Evolutionary conservation across 768 basidiomycete genomes (phyloP).

Genomic region (Rhodotorula taiwanensis): DNA sequence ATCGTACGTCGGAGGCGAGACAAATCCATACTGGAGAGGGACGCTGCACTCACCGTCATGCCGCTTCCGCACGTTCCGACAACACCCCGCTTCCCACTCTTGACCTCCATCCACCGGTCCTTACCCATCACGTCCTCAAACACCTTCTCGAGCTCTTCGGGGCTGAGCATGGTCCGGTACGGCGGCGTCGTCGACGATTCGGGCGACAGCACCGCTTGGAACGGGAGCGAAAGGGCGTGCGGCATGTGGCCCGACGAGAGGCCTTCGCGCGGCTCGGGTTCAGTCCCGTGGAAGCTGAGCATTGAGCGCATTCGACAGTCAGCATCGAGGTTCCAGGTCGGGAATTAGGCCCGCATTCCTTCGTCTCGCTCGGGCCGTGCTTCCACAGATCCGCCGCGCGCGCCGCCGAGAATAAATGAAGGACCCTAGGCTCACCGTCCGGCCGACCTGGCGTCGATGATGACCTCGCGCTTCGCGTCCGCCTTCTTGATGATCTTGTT

Average conservation of each 20-base stretch:
- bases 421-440: constrained; percentile 55
- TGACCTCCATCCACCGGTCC: constrained; percentile 48
- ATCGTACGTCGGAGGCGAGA: too few species aligned
- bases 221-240: constrained; percentile 74
- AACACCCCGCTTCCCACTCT: constrained; percentile 57
- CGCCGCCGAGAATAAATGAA: constrained; percentile 3
- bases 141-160: constrained; percentile 55
- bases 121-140: constrained; percentile 60
- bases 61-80: constrained; percentile 86
- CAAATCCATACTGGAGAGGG: background rate
- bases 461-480: constrained; percentile 58
- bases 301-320: too few species aligned
- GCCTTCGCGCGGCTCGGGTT: constrained; percentile 81
- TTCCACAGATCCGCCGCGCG: too few species aligned
- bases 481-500: constrained; percentile 45
- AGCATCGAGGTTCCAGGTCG: too few species aligned
- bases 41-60: constrained; percentile 59
- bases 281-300: constrained; percentile 65
- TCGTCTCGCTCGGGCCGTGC: too few species aligned
- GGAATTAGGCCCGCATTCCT: too few species aligned
- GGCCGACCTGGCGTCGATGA: constrained; percentile 80
- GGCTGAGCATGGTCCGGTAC: constrained; percentile 53
- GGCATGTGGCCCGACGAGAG: constrained; percentile 91
- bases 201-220: constrained; percentile 45
- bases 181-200: constrained; percentile 50